These are phyloP conservation scores for Hyphopichia fennica DNA, from an alignment of 1,139 yeast species.

Conservation along the genomic window DNA sequence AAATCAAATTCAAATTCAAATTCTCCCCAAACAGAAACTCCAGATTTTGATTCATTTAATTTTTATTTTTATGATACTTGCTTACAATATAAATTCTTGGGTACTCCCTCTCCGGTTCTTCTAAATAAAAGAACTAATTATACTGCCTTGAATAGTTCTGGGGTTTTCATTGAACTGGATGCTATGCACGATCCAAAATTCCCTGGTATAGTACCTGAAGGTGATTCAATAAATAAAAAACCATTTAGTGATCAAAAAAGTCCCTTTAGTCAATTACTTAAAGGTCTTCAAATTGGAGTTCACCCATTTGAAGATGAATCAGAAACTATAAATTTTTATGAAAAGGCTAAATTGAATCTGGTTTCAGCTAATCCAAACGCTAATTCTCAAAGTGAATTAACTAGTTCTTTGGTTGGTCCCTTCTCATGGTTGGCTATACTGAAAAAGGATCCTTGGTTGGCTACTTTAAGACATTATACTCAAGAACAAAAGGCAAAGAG, in stretches of 20 bases:
- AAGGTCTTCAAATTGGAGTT: conserved; percentile 12
- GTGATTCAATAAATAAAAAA: not conserved
- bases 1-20: too few species aligned
- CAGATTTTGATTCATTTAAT: not conserved
- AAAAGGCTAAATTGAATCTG: not conserved
- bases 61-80: not conserved
- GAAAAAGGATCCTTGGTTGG: conserved; percentile 48
- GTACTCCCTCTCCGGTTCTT: not conserved
- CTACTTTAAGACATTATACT: conserved; percentile 28
- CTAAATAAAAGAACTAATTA: not conserved
- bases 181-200: not conserved
- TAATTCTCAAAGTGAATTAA: not conserved
- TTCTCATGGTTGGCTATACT: conserved; percentile 48
- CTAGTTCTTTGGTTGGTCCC: conserved; percentile 35
- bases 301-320: conserved; percentile 24
- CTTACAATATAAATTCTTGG: not conserved
- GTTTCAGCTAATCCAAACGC: not conserved
- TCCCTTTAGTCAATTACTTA: not conserved
- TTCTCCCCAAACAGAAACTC: not conserved
- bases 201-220: not conserved
- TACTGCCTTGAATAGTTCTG: not conserved
- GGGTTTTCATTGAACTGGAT: not conserved
- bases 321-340: conserved; percentile 41
- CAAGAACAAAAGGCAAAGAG: conserved; percentile 19
- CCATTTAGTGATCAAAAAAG: too few species aligned